These are phyloP conservation scores for Quercus lobata DNA, from an alignment of 331 rosid genomes.

Conservation along the genomic window DNA sequence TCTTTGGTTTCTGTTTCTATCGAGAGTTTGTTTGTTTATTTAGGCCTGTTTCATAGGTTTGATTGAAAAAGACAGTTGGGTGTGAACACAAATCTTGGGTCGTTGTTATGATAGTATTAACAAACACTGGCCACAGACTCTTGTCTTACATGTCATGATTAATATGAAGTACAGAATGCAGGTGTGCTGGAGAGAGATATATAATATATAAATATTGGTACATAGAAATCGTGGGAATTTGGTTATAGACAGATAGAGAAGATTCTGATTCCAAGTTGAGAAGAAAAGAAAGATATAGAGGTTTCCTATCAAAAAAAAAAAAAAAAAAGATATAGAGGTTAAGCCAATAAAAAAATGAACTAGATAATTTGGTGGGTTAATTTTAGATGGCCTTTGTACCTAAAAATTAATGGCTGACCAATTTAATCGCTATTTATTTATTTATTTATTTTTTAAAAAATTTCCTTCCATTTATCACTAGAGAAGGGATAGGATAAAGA, in stretches of 20 bases:
- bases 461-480: too few relatives aligned
- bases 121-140: constrained; percentile 22
- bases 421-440: background rate
- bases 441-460: background rate
- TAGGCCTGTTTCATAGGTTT: constrained; percentile 23
- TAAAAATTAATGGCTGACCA: constrained; percentile 8
- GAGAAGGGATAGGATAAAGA: too few relatives aligned
- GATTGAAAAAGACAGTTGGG: constrained; percentile 12
- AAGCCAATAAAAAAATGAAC: too few relatives aligned
- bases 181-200: background rate
- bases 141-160: constrained; percentile 29
- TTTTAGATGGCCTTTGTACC: background rate
- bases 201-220: too few relatives aligned
- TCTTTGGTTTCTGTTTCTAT: constrained; percentile 11
- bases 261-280: background rate
- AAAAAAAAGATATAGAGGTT: too few relatives aligned
- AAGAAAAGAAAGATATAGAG: too few relatives aligned
- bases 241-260: background rate
- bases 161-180: constrained; percentile 12
- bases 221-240: too few relatives aligned
- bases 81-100: constrained; percentile 15
- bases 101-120: background rate
- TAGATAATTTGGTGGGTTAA: constrained; percentile 10
- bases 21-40: constrained; percentile 7
- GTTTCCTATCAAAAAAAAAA: too few relatives aligned